A percentile compares a stretch with the other conserved stretches of the same genome.
Conservation (phyloP, 23 red algal species). For the Gracilaria gracilis region DNA sequence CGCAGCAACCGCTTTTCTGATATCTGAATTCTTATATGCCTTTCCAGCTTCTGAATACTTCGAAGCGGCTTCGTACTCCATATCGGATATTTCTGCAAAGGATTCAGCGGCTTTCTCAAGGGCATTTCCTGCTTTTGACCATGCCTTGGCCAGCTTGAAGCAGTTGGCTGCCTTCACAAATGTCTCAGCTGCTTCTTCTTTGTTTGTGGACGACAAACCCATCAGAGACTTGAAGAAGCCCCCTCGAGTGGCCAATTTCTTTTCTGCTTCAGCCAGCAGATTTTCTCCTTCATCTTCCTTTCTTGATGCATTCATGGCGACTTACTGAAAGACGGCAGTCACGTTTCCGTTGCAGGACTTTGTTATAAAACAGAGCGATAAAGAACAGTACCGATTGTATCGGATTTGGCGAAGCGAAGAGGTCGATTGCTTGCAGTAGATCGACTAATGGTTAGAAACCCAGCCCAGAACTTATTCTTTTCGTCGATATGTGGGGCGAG, state of each 20-base stretch:
- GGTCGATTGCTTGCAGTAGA: background rate
- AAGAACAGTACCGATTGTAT: background rate
- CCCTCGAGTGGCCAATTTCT: slow-evolving; percentile 3
- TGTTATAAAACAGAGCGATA: background rate
- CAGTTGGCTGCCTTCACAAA: slow-evolving; percentile 89
- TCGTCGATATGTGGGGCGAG: too few relatives aligned
- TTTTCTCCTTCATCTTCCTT: slow-evolving; percentile 67
- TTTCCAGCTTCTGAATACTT: slow-evolving; percentile 95
- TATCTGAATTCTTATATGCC: slow-evolving; percentile 77
- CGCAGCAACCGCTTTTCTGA: slow-evolving; percentile 71
- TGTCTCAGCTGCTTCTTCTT: slow-evolving; percentile 89
- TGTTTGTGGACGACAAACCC: slow-evolving; percentile 45
- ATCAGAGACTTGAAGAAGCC: slow-evolving; percentile 68
- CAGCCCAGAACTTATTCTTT: too few relatives aligned
- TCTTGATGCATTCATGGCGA: slow-evolving; percentile 51
- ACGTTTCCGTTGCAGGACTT: background rate
- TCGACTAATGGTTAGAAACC: too few relatives aligned
- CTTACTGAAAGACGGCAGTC: background rate
- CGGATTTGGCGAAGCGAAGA: background rate
- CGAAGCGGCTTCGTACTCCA: slow-evolving; percentile 81
- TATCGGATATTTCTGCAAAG: slow-evolving; percentile 63
- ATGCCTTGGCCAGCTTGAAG: slow-evolving; percentile 91
- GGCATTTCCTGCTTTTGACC: slow-evolving; percentile 78
- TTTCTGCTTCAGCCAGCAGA: slow-evolving; percentile 57
- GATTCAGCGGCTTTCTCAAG: slow-evolving; percentile 72